Base-by-base conservation (phyloP, 805 yeast genomes). In the Saturnispora galanensis region DNA sequence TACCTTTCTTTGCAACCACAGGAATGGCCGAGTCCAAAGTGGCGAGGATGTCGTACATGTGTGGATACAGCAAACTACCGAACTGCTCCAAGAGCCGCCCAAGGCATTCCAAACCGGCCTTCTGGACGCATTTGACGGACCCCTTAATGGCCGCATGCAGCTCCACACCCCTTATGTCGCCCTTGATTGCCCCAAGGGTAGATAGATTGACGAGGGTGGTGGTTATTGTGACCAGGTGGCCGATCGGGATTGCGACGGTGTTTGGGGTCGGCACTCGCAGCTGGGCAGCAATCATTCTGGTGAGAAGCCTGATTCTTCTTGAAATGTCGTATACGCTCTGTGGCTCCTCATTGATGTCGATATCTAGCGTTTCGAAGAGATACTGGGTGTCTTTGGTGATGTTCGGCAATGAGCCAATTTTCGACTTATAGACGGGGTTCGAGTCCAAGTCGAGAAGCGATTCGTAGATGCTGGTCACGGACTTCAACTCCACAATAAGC, bases 21-120 rank as follows among this genome's bases (percentile, higher is more conserved):
- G 88, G 88, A 35, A 83, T 63, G 26, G 75, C 60, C 31, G 73
- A 67, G 53, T 83, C 87, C 48, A 81, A 60, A 28, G 74, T 62
- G 2, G 79, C 67, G 12, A 81, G 56, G 13, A 81, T 63, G n/a
- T 68, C 60, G 16, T 65, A 59, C 36, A 76, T 56, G 51, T 77
- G 78, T 6, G 81, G 76, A 12, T 62, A 42, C 12, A 62, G 41
- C 31, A 21, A 21, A 21, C 26, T 21, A 8, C 26, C 26, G 26
- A 21, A 21, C 26, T 21, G 26, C 4, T 21, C 7, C 26, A 21
- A 21, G 26, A 21, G 26, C 8, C 8, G 8, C 26, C 4, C 26
- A 3, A 21, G 26, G 6, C 26, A 21, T 21, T 21, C 26, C 26
- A 21, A 21, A 21, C 26, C 26, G 35, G 63, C 54, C 16, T 56